Evolutionary conservation across 2,329 filamentous ascomycete genomes (phyloP).

Genomic region (Neoascochyta sp.): DNA sequence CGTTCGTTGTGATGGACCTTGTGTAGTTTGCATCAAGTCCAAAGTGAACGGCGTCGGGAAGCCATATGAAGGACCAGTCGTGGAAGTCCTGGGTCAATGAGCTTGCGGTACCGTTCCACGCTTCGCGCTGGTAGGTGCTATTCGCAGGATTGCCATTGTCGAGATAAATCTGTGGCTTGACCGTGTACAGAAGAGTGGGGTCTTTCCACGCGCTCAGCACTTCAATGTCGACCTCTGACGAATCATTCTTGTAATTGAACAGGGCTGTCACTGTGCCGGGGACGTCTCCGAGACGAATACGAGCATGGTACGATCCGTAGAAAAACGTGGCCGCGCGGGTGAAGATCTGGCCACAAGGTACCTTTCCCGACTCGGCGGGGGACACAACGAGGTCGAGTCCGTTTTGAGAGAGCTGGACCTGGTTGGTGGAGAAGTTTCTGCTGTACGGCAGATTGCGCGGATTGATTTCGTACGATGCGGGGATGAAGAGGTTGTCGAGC

Average conservation of each 20-base stretch:
- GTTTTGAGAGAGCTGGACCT: neutral
- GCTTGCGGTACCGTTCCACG: neutral
- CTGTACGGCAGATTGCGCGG: neutral
- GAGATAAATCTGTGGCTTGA: neutral
- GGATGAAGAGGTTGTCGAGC: neutral
- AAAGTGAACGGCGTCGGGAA: neutral
- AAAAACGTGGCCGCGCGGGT: neutral
- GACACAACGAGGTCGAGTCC: neutral
- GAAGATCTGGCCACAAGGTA: neutral
- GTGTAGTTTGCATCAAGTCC: neutral
- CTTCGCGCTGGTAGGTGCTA: neutral
- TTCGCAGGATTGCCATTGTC: neutral
- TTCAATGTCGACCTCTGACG: neutral
- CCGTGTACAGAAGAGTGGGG: neutral
- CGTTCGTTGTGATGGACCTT: neutral
- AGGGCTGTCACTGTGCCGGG: neutral
- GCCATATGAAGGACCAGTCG: neutral
- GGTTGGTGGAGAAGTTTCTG: neutral
- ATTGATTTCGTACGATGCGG: neutral
- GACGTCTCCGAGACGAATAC: neutral
- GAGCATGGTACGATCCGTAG: neutral
- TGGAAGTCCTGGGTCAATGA: neutral
- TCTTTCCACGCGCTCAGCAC: neutral
- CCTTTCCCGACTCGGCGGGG: neutral
- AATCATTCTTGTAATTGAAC: neutral